Conservation (phyloP, 805 yeast genomes). For the Candida yuanshanica region DNA sequence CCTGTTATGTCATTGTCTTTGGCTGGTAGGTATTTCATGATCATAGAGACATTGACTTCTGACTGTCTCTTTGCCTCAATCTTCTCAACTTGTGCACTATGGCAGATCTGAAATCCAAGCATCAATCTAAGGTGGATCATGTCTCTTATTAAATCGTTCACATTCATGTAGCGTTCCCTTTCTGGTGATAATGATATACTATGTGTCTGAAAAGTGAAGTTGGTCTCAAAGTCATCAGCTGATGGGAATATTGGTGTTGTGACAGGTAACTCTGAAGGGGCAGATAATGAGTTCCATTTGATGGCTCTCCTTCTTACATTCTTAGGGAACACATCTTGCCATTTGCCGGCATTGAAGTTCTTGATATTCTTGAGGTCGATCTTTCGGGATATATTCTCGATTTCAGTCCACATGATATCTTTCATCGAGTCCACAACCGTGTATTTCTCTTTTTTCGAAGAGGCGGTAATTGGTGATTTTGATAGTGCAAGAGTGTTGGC, state of each 20-base stretch:
- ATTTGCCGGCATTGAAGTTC: conserved; percentile 66
- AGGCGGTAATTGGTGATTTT: conserved; percentile 8
- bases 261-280: conserved; percentile 91
- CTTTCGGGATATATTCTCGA: conserved; percentile 74
- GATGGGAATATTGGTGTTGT: conserved; percentile 77
- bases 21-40: conserved; percentile 51
- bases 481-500: conserved; percentile 1
- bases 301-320: conserved; percentile 59
- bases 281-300: conserved; percentile 88
- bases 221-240: conserved; percentile 56
- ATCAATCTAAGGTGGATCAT: conserved; percentile 81
- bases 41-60: conserved; percentile 45
- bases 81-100: conserved; percentile 58
- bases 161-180: conserved; percentile 45
- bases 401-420: conserved; percentile 47
- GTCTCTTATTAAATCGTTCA: conserved; percentile 67
- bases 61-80: conserved; percentile 59
- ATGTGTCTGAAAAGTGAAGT: conserved; percentile 80
- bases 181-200: conserved; percentile 61
- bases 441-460: conserved; percentile 5
- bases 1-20: conserved; percentile 40
- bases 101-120: conserved; percentile 87
- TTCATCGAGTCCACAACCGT: conserved; percentile 18
- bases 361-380: conserved; percentile 47
- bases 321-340: conserved; percentile 88